A percentile compares a stretch with the other conserved stretches of the same genome.
Conservation (phyloP, 305 asterid genomes). For the Fraxinus velutina region DNA sequence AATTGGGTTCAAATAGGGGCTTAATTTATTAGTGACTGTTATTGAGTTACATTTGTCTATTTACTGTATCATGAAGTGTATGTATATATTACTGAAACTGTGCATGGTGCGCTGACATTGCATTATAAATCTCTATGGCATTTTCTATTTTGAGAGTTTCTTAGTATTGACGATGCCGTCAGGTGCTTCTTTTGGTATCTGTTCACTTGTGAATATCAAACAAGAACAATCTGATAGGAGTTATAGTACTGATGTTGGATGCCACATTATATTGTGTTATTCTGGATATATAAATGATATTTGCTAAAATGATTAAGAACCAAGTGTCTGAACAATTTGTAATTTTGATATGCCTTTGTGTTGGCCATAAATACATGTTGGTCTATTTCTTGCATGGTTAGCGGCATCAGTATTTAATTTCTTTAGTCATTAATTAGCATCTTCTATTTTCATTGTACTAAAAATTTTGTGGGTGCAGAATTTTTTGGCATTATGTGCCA, state of each 20-base stretch:
- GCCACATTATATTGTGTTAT: background rate
- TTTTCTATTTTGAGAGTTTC: background rate
- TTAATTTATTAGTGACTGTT: background rate
- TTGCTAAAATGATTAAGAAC: background rate
- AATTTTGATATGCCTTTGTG: background rate
- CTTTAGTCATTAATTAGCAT: background rate
- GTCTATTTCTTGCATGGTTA: background rate
- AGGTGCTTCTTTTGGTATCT: background rate
- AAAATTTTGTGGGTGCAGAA: constrained; percentile 50
- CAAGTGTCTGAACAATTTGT: background rate
- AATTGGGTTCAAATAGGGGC: background rate
- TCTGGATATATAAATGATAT: background rate
- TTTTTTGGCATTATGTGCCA: constrained; percentile 83
- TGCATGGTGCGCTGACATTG: background rate
- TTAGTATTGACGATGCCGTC: background rate
- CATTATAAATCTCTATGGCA: background rate
- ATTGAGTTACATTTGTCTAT: background rate
- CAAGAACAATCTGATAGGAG: background rate
- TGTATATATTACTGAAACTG: background rate
- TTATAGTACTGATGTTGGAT: background rate
- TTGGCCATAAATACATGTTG: background rate
- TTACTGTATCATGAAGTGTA: background rate
- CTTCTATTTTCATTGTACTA: background rate
- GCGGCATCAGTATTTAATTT: background rate
- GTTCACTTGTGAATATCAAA: background rate